Evolutionary conservation across 495 filamentous ascomycete genomes (phyloP).

Genomic region (Staphylotrichum tortipilum): DNA sequence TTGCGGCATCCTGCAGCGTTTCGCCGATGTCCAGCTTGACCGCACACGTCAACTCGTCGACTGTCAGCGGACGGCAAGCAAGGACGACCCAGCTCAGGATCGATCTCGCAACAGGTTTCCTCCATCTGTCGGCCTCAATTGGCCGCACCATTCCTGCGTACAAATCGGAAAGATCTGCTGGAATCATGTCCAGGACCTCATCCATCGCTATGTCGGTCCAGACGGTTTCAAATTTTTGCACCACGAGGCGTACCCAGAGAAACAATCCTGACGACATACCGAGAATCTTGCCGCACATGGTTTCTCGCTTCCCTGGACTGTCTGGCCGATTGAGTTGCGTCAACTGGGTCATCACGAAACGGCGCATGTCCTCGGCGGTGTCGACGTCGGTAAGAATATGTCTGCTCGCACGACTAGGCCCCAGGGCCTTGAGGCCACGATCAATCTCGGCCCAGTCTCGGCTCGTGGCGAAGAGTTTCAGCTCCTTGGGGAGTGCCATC

Average conservation of each 20-base stretch:
- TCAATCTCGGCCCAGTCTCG: slow-evolving; percentile 14
- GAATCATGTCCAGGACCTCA: slow-evolving; percentile 17
- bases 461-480: slow-evolving; percentile 22
- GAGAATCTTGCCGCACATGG: slow-evolving; percentile 25
- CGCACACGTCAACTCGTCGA: slow-evolving; percentile 18
- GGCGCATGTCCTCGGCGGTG: slow-evolving; percentile 22
- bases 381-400: slow-evolving; percentile 13
- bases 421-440: slow-evolving; percentile 13
- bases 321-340: slow-evolving; percentile 14
- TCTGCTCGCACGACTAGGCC: neutral
- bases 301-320: slow-evolving; percentile 3
- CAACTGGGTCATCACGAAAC: slow-evolving; percentile 15
- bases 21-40: slow-evolving; percentile 24
- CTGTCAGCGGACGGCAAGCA: slow-evolving; percentile 20
- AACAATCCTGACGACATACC: slow-evolving; percentile 27
- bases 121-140: slow-evolving; percentile 15
- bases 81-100: slow-evolving; percentile 25
- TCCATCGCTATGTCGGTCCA: slow-evolving; percentile 25
- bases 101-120: slow-evolving; percentile 13
- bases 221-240: slow-evolving; percentile 20
- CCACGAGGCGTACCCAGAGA: slow-evolving; percentile 26
- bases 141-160: slow-evolving; percentile 21
- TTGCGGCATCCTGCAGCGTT: slow-evolving; percentile 18
- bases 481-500: neutral
- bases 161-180: slow-evolving; percentile 14